Evolutionary conservation across 208 protist genomes (phyloP).

Genomic region (Angomonas deanei): DNA sequence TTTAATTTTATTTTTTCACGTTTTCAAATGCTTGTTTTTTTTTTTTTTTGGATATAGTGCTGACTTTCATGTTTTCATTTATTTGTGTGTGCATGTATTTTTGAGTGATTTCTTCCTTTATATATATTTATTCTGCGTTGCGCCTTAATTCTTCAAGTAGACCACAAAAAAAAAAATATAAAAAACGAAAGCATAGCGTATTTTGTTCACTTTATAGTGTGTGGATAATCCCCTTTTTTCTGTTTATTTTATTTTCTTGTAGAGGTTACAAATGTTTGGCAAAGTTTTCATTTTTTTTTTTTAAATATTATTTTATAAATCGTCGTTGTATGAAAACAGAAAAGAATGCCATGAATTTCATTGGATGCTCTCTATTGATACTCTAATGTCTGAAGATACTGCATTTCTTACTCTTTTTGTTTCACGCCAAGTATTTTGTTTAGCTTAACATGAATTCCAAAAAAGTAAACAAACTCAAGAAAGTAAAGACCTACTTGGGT

Average conservation of each 20-base stretch:
- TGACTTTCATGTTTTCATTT: conserved; percentile 3
- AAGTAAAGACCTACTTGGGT: no score
- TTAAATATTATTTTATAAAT: conserved; percentile 7
- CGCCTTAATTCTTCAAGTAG: no score
- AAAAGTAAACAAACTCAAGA: no score
- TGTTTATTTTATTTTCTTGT: no score
- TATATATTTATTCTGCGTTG: no score
- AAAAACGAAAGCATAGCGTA: no score
- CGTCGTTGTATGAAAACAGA: not conserved
- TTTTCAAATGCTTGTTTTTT: not conserved
- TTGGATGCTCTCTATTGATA: no score
- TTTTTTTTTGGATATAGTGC: not conserved
- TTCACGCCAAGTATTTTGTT: not conserved
- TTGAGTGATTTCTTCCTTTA: not conserved
- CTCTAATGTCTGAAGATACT: conserved; percentile 11
- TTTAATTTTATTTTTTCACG: not conserved
- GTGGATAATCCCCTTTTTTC: no score
- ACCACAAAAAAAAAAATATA: no score
- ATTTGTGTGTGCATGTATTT: conserved; percentile 5
- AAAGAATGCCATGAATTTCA: no score
- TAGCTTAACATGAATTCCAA: no score
- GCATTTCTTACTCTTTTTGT: conserved; percentile 10
- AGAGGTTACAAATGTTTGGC: conserved; percentile 9
- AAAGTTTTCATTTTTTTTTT: conserved; percentile 46
- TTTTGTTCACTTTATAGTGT: no score